Evolutionary conservation across 1,284 basidiomycete genomes (phyloP).

Genomic region (Puccinia triticina): DNA sequence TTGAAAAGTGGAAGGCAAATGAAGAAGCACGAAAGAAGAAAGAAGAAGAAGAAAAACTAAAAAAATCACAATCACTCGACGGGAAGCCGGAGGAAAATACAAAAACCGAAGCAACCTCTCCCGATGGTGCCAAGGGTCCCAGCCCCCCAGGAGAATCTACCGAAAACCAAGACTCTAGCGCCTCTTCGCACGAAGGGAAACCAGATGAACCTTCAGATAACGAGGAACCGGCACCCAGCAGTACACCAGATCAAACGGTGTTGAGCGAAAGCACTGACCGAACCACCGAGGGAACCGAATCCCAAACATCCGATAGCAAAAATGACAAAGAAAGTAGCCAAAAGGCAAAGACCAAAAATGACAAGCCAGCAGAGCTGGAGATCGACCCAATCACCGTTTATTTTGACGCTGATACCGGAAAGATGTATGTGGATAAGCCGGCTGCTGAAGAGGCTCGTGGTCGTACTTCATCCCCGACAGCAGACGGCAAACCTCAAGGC

Average conservation of each 20-base stretch:
- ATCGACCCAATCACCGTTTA: slow-evolving; percentile 42
- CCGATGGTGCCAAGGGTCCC: neutral
- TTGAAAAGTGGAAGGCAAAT: slow-evolving; percentile 32
- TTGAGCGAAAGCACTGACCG: neutral
- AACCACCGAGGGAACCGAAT: neutral
- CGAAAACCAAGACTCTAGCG: neutral
- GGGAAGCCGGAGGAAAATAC: neutral
- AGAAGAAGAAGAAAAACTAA: slow-evolving; percentile 20
- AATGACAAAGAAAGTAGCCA: neutral
- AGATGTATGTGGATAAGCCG: slow-evolving; percentile 36
- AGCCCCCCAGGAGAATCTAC: neutral
- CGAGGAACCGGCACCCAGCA: neutral
- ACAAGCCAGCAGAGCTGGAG: neutral
- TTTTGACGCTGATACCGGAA: slow-evolving; percentile 40
- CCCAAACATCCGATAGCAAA: neutral
- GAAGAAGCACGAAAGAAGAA: slow-evolving; percentile 24
- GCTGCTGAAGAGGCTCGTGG: neutral
- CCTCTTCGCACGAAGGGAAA: neutral
- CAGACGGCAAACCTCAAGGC: slow-evolving; percentile 9
- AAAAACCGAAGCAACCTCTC: neutral
- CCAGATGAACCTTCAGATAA: neutral
- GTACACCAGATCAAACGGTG: slow-evolving; percentile 6
- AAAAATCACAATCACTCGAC: neutral
- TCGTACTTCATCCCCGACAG: neutral
- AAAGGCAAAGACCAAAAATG: neutral